These are phyloP conservation scores for Telopea speciosissima DNA, from an alignment of 177 flowering plant species.

Conservation along the genomic window DNA sequence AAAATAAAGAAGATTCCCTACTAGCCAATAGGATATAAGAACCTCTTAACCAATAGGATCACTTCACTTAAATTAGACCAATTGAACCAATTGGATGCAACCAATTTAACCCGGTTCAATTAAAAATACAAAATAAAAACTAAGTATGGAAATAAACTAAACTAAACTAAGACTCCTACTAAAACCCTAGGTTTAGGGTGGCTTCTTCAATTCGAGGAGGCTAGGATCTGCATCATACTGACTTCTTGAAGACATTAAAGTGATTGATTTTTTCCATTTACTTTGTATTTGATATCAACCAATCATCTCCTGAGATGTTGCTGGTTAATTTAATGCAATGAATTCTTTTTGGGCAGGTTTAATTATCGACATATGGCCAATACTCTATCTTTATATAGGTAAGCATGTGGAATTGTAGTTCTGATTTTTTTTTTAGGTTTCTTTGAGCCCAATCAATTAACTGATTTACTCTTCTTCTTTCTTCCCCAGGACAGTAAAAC, in stretches of 20 bases:
- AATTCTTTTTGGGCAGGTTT: constrained; percentile 57
- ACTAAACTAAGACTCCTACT: no score
- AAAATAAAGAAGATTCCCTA: no score
- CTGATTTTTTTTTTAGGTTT: neutral
- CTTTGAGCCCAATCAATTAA: neutral
- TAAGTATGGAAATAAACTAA: no score
- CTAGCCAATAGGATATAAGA: no score
- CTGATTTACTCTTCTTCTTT: neutral
- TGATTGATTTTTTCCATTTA: neutral
- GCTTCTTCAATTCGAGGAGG: no score
- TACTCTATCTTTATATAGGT: constrained; percentile 94
- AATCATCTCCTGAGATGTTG: neutral
- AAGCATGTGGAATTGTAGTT: constrained; percentile 11
- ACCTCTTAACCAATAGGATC: no score
- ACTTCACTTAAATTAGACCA: no score
- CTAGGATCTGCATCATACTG: no score
- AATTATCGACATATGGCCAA: constrained; percentile 99
- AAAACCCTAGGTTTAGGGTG: no score
- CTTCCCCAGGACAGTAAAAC: constrained; percentile 73
- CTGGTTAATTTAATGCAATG: constrained; percentile 5
- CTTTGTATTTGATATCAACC: neutral
- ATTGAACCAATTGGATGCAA: no score
- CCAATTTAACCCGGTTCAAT: no score
- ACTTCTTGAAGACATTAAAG: neutral
- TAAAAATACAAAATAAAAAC: no score